Percentiles rank a stretch among this genome's conserved stretches.
Evolutionary conservation across 345 rosid genomes (phyloP).

Genomic region (Pugionium cornutum): DNA sequence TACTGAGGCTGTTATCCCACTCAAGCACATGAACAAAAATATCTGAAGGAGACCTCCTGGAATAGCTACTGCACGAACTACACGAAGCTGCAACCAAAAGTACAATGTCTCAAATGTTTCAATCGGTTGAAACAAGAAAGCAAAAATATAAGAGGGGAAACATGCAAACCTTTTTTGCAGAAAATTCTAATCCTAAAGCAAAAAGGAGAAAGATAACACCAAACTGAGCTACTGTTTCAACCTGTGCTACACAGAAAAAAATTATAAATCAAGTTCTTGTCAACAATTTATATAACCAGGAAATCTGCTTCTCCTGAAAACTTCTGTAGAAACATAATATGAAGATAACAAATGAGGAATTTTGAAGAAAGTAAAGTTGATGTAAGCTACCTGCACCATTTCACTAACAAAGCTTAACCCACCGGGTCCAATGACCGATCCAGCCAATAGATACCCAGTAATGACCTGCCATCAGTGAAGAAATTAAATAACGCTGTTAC

Average conservation of each 20-base stretch:
- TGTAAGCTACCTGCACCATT: conserved; percentile 88
- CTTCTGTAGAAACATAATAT: neutral
- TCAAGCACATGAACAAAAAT: conserved; percentile 84
- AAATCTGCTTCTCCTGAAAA: conserved; percentile 4
- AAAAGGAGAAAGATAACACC: conserved; percentile 97
- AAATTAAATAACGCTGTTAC: neutral
- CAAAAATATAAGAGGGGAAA: conserved; percentile 24
- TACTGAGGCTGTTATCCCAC: conserved; percentile 85
- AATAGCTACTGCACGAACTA: conserved; percentile 92
- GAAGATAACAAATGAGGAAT: conserved; percentile 17
- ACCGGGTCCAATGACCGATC: conserved; percentile 91
- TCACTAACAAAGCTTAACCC: conserved; percentile 93
- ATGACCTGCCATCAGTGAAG: conserved; percentile 60
- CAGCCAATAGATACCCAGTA: conserved; percentile 91
- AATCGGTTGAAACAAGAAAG: conserved; percentile 21
- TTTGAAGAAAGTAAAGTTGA: conserved; percentile 22
- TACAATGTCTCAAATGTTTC: conserved; percentile 23
- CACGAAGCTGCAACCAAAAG: conserved; percentile 68
- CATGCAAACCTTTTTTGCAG: conserved; percentile 66
- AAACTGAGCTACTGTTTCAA: conserved; percentile 98
- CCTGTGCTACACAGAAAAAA: conserved; percentile 46
- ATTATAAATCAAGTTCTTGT: conserved; percentile 24
- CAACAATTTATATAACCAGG: conserved; percentile 13
- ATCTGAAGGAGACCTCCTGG: conserved; percentile 92
- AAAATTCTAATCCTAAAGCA: conserved; percentile 90